phyloP scores from a whole-genome alignment of 2,329 filamentous ascomycete species.

The Claviceps purpurea region DNA sequence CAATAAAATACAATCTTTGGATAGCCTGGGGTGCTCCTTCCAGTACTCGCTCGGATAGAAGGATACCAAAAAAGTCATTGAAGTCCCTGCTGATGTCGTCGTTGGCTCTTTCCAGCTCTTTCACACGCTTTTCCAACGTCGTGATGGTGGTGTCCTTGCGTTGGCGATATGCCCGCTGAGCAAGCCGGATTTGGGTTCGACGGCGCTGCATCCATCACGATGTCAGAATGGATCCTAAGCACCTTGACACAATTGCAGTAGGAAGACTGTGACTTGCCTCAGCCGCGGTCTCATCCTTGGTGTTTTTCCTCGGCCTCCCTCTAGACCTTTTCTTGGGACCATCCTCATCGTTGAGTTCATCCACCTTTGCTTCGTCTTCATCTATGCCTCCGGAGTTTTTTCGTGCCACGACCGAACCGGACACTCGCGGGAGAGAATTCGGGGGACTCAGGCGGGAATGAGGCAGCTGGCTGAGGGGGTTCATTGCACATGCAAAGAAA shows the following conservation, averaged over 20 bases:
- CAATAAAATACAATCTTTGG: conserved; percentile 41
- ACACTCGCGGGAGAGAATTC: background rate
- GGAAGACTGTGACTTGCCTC: conserved; percentile 46
- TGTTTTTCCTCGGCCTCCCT: conserved; percentile 62
- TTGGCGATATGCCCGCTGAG: conserved; percentile 72
- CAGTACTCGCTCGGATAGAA: conserved; percentile 43
- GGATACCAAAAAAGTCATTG: conserved; percentile 49
- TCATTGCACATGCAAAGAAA: background rate
- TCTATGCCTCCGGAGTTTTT: conserved; percentile 11
- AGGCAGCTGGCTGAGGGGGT: background rate
- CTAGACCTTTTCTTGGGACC: conserved; percentile 47
- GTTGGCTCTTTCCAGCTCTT: conserved; percentile 54
- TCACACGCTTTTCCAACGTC: conserved; percentile 56
- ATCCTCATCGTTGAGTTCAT: conserved; percentile 22
- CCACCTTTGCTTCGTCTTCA: background rate
- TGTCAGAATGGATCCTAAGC: background rate
- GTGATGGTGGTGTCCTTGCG: conserved; percentile 74
- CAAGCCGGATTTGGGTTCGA: conserved; percentile 74
- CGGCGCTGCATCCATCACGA: conserved; percentile 42
- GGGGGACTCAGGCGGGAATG: background rate
- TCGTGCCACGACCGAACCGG: background rate
- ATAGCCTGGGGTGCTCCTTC: conserved; percentile 43
- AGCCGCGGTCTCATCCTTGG: conserved; percentile 62
- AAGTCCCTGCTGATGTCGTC: conserved; percentile 65
- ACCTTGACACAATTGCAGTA: background rate